phyloP scores from a whole-genome alignment of 1,284 basidiomycete species.

The Ceratobasidium sp. region DNA sequence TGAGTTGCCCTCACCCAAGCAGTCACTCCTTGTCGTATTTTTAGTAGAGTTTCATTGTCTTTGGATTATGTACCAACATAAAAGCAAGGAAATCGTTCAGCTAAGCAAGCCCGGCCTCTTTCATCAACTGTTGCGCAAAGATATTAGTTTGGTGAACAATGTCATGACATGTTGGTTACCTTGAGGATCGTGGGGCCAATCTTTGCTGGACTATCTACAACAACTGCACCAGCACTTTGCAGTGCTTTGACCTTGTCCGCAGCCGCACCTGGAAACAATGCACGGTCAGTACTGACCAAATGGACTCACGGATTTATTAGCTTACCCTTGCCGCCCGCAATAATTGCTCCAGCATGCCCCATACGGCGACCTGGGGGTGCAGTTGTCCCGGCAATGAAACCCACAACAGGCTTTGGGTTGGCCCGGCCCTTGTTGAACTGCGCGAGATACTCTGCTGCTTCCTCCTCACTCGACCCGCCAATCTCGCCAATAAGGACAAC shows the following conservation, averaged over 20 bases:
- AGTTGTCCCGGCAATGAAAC: slow-evolving; percentile 97
- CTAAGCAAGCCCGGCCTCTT: slow-evolving; percentile 80
- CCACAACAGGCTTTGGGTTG: slow-evolving; percentile 94
- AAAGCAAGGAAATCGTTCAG: slow-evolving; percentile 31
- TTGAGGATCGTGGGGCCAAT: slow-evolving; percentile 88
- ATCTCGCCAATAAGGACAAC: slow-evolving; percentile 99
- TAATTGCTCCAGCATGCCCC: slow-evolving; percentile 99
- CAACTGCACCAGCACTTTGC: slow-evolving; percentile 89
- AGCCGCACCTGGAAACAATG: slow-evolving; percentile 70
- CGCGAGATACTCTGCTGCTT: slow-evolving; percentile 95
- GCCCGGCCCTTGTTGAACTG: slow-evolving; percentile 88
- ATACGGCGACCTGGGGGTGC: slow-evolving; percentile 97
- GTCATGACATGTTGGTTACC: slow-evolving; percentile 56
- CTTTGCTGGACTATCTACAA: slow-evolving; percentile 95
- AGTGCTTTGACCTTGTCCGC: slow-evolving; percentile 96
- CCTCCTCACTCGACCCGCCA: slow-evolving; percentile 99
- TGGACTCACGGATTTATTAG: background rate
- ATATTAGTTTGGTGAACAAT: slow-evolving; percentile 25
- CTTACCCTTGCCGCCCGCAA: slow-evolving; percentile 93
- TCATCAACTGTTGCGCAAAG: slow-evolving; percentile 68
- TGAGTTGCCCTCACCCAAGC: background rate
- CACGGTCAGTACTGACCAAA: background rate
- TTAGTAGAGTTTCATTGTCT: slow-evolving; percentile 12
- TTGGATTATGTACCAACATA: slow-evolving; percentile 13
- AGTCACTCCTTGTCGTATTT: background rate